Percentiles rank a stretch among this genome's conserved stretches.
Evolutionary conservation across 1,139 yeast genomes (phyloP).

Genomic region (Debaryomyces coudertii): DNA sequence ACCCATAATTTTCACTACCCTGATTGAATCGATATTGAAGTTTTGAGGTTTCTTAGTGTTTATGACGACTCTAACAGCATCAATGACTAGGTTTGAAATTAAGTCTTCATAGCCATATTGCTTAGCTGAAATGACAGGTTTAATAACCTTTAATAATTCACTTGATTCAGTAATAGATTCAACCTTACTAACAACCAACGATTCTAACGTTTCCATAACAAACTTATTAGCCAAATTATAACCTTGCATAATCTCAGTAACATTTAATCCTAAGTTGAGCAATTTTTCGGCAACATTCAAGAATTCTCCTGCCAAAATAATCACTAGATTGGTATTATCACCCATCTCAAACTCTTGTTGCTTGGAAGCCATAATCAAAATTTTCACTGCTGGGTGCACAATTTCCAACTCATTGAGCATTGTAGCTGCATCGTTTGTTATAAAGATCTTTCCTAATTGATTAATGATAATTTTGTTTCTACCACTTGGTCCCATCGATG

Average conservation of each 20-base stretch:
- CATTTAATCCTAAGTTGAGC: conserved; percentile 81
- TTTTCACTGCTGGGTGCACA: conserved; percentile 96
- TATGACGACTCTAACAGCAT: conserved; percentile 79
- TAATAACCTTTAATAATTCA: conserved; percentile 73
- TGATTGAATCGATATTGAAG: conserved; percentile 88
- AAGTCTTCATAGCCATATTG: conserved; percentile 87
- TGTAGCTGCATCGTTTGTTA: conserved; percentile 97
- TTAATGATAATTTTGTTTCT: conserved; percentile 94
- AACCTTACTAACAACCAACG: conserved; percentile 64
- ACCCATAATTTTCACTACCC: conserved; percentile 98
- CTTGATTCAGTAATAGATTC: conserved; percentile 56
- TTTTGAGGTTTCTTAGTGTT: conserved; percentile 60
- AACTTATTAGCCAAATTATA: conserved; percentile 80
- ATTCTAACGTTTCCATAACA: conserved; percentile 69
- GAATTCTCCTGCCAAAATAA: conserved; percentile 84
- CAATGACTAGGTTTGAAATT: conserved; percentile 78
- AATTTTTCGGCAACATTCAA: conserved; percentile 82
- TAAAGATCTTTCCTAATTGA: conserved; percentile 74
- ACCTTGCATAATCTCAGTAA: conserved; percentile 89
- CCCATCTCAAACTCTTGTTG: conserved; percentile 90
- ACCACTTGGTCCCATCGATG: conserved; percentile 98
- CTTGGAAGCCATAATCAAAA: conserved; percentile 93
- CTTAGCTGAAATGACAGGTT: conserved; percentile 89
- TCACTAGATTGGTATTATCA: conserved; percentile 51
- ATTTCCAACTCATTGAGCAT: conserved; percentile 91